Conservation (phyloP, 805 yeast genomes). For the Metschnikowia kofuensis region DNA sequence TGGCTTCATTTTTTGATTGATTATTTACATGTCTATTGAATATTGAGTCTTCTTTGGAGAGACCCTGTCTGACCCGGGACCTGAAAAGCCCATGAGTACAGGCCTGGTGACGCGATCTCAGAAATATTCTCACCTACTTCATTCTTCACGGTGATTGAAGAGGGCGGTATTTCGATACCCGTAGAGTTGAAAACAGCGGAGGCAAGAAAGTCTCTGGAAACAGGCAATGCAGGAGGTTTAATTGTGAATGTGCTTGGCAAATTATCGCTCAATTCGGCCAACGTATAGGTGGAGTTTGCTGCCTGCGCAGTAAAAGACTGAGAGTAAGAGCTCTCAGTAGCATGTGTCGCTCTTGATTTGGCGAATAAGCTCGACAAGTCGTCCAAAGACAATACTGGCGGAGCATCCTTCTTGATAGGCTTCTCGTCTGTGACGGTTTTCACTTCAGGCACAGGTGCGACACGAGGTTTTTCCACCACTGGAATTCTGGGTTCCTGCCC, state of each 20-base stretch:
- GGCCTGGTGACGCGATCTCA: slow-evolving; percentile 26
- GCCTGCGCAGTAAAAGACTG: slow-evolving; percentile 17
- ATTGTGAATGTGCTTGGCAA: slow-evolving; percentile 27
- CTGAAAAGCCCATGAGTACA: slow-evolving; percentile 26
- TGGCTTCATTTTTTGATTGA: not conserved
- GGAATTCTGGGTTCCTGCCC: slow-evolving; percentile 38
- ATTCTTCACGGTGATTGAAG: slow-evolving; percentile 20
- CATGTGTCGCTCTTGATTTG: slow-evolving; percentile 22
- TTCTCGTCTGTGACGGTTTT: slow-evolving; percentile 6
- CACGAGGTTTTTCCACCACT: slow-evolving; percentile 29
- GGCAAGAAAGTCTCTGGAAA: slow-evolving; percentile 26
- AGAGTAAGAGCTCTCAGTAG: slow-evolving; percentile 4
- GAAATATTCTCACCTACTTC: slow-evolving; percentile 11
- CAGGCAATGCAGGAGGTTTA: slow-evolving; percentile 22
- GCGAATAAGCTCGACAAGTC: slow-evolving; percentile 38
- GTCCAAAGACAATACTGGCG: slow-evolving; percentile 33
- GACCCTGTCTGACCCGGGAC: slow-evolving; percentile 25
- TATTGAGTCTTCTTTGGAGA: slow-evolving; percentile 17
- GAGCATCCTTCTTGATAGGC: slow-evolving; percentile 4
- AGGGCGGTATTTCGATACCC: slow-evolving; percentile 30
- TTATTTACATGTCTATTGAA: slow-evolving; percentile 18
- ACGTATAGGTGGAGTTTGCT: slow-evolving; percentile 21
- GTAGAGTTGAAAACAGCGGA: slow-evolving; percentile 25
- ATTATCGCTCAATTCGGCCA: slow-evolving; percentile 31
- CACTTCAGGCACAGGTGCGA: slow-evolving; percentile 1